Evolutionary conservation across 805 yeast genomes (phyloP), one percentile per base, ranked within the genome.

Genomic region (Wickerhamiella siamensis): DNA sequence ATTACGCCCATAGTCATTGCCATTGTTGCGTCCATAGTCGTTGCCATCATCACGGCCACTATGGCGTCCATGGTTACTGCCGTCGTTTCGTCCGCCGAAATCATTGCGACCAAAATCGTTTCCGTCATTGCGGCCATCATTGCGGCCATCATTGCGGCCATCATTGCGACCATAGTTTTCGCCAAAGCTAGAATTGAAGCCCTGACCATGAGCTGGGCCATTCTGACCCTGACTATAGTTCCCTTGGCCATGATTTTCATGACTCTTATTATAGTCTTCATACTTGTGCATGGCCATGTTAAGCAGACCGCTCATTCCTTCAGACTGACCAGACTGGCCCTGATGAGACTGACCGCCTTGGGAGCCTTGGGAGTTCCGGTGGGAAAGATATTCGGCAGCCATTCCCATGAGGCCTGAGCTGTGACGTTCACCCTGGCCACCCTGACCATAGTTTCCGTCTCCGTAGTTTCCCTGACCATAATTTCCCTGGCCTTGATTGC

Each of bases 401-500:
- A 8, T 6, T 6, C 29, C 29, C 6, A 5, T n/a, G 15, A 33
- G 24, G 21, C 22, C 31, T 5, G 16, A 16, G 24, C 14, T 9
- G 33, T 22, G n/a, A 36, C 32, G 35, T 40, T 52, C 42, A 44
- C 54, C 59, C 43, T 56, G 55, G 44, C 51, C 53, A 19, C 39
- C 35, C 36, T 31, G 31, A 12, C 33, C 26, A 6, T 36, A n/a
- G 38, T 22, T 22, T 15, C 16, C 27, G 31, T 20, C 18, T 38
- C 50, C 52, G 22, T 47, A 45, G 40, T 51, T 50, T 17, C 51
- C 44, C 22, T 33, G 49, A 15, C 43, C 40, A 36, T 52, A 45
- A 8, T 12, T 12, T 12, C 12, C 10, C 18, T 56, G 50, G 38
- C 61, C 61, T 45, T 59, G 58, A 26, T 59, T 50, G 43, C 52